A percentile compares a stretch with the other conserved stretches of the same genome.
Conservation (phyloP, 2,329 filamentous ascomycete species). For the Fusarium sp. region DNA sequence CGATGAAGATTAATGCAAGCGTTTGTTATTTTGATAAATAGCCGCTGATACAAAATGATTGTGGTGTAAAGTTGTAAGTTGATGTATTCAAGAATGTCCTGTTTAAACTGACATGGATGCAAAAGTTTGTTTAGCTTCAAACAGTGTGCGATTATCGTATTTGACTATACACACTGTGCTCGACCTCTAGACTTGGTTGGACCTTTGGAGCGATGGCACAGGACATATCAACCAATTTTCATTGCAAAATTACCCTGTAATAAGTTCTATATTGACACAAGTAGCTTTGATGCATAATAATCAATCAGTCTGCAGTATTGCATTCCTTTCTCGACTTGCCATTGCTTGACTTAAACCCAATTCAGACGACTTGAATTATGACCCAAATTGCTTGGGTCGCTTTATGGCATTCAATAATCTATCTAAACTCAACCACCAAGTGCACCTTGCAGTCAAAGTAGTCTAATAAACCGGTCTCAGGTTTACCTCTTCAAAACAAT, state of each 20-base stretch:
- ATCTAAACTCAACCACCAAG: neutral
- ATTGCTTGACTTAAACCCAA: neutral
- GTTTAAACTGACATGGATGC: neutral
- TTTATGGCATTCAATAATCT: neutral
- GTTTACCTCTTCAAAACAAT: conserved; percentile 17
- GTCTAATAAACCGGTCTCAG: neutral
- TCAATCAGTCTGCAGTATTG: neutral
- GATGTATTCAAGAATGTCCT: neutral
- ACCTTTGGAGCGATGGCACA: neutral
- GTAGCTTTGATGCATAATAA: neutral
- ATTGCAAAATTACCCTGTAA: neutral
- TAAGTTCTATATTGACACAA: neutral
- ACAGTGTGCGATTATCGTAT: neutral
- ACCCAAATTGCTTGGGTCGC: neutral
- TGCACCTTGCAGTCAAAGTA: neutral
- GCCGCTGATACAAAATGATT: neutral
- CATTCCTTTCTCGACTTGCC: neutral
- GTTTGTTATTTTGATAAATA: neutral
- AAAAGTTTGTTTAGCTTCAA: neutral
- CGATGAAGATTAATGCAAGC: too few relatives aligned
- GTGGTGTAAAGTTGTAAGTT: neutral
- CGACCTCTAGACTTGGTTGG: neutral
- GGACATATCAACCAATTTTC: neutral
- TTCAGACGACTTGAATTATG: neutral
- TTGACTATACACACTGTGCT: neutral